Evolutionary conservation across 345 rosid genomes (phyloP).

Genomic region (Carallia brachiata): DNA sequence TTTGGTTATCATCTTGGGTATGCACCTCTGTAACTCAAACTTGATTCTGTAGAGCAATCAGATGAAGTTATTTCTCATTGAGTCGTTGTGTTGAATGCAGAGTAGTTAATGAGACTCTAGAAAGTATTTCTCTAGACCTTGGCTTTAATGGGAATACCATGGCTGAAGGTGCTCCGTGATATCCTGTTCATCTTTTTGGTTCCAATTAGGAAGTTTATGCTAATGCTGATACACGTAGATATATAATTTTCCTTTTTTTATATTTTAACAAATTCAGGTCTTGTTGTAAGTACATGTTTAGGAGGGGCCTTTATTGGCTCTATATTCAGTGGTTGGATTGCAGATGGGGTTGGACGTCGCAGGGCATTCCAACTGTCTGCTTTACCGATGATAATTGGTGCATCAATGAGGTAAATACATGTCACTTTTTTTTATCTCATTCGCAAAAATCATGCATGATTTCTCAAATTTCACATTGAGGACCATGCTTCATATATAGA

Average conservation of each 20-base stretch:
- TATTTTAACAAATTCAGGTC: conserved; percentile 47
- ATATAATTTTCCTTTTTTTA: too few species aligned
- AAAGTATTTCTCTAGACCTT: conserved; percentile 83
- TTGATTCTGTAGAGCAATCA: not conserved
- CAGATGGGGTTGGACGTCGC: conserved; percentile 92
- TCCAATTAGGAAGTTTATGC: conserved; percentile 14
- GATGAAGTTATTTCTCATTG: conserved; percentile 3
- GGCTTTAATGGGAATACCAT: conserved; percentile 77
- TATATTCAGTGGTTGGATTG: conserved; percentile 77
- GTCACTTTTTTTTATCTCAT: not conserved
- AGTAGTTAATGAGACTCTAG: conserved; percentile 88
- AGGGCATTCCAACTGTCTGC: conserved; percentile 90
- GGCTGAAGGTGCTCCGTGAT: conserved; percentile 67
- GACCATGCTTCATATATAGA: too few species aligned
- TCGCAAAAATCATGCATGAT: not conserved
- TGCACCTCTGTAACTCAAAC: conserved; percentile 17
- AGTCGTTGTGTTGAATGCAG: conserved; percentile 40
- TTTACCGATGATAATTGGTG: conserved; percentile 82
- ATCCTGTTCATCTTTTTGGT: conserved; percentile 11
- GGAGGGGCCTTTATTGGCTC: conserved; percentile 94
- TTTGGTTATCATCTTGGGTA: conserved; percentile 95
- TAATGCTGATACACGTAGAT: conserved; percentile 1
- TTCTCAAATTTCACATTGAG: too few species aligned
- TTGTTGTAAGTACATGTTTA: conserved; percentile 89
- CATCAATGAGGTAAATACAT: conserved; percentile 65